Conservation (phyloP, 2,329 filamentous ascomycete genomes). For the Colletotrichum horii region DNA sequence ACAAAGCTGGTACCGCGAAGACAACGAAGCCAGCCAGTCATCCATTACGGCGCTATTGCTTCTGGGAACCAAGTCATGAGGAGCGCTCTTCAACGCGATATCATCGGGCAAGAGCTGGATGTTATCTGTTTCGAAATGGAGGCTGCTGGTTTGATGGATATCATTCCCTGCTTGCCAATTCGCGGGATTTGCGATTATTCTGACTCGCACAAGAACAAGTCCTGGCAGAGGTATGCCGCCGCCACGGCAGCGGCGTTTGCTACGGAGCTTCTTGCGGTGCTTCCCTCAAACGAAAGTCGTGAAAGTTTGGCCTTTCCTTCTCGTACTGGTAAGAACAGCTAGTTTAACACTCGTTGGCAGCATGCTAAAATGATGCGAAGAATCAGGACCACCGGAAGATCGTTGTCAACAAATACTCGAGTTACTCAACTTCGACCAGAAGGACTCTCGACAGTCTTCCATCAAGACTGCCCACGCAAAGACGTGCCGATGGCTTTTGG, state of each 20-base stretch:
- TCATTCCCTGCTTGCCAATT: conserved; percentile 33
- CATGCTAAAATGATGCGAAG: background rate
- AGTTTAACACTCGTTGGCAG: background rate
- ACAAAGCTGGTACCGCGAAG: background rate
- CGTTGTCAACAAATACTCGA: conserved; percentile 1
- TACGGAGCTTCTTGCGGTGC: conserved; percentile 11
- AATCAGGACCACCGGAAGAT: background rate
- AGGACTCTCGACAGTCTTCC: conserved; percentile 11
- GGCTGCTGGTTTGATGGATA: conserved; percentile 24
- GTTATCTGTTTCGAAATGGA: conserved; percentile 31
- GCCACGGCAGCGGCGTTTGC: conserved; percentile 32
- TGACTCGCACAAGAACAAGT: conserved; percentile 41
- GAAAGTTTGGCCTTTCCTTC: rapidly evolving
- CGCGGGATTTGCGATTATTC: conserved; percentile 42
- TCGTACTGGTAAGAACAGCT: background rate
- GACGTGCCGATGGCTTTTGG: conserved; percentile 26
- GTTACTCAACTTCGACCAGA: conserved; percentile 15
- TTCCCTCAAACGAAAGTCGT: rapidly evolving
- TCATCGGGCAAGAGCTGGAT: conserved; percentile 11
- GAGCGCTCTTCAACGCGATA: conserved; percentile 31
- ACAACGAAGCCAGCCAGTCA: background rate
- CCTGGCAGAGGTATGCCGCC: conserved; percentile 39
- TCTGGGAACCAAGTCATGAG: conserved; percentile 40
- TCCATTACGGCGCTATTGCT: conserved; percentile 25
- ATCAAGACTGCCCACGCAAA: conserved; percentile 16